Evolutionary conservation across 2,329 filamentous ascomycete species (phyloP).

Genomic region (Geosmithia morbida): DNA sequence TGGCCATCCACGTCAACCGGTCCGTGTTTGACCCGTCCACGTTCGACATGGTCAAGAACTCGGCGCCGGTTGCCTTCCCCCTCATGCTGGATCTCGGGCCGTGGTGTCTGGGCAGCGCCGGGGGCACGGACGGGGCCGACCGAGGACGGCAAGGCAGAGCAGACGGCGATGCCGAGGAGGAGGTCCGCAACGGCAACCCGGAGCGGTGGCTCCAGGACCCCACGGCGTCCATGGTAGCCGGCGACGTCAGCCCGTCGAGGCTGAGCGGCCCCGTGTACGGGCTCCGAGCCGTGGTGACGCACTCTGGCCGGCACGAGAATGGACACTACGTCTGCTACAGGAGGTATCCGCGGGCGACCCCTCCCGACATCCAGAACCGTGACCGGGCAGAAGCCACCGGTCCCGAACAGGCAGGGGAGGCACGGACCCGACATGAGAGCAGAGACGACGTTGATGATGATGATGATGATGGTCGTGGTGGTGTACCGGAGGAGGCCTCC

Average conservation of each 20-base stretch:
- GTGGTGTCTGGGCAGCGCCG: slow-evolving; percentile 65
- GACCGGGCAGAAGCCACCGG: neutral
- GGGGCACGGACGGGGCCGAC: slow-evolving; percentile 4
- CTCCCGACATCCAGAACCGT: neutral
- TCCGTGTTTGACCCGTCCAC: slow-evolving; percentile 81
- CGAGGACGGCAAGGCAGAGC: neutral
- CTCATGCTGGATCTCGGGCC: slow-evolving; percentile 57
- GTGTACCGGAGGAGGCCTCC: neutral
- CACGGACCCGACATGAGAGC: neutral
- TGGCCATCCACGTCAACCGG: slow-evolving; percentile 81
- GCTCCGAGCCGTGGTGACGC: slow-evolving; percentile 72
- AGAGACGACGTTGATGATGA: slow-evolving; percentile 3
- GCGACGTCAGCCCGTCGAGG: slow-evolving; percentile 31
- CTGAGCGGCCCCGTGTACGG: slow-evolving; percentile 53
- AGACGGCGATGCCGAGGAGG: slow-evolving; percentile 2
- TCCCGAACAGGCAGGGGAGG: slow-evolving; percentile 2
- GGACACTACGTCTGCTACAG: slow-evolving; percentile 92
- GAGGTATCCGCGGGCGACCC: slow-evolving; percentile 36
- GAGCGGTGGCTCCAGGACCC: slow-evolving; percentile 63
- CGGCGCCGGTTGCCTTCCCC: slow-evolving; percentile 65
- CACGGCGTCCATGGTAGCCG: slow-evolving; percentile 57
- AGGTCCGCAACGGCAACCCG: slow-evolving; percentile 6
- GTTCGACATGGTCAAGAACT: slow-evolving; percentile 70
- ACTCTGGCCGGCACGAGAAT: slow-evolving; percentile 84
- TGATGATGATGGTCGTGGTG: slow-evolving; percentile 10